Evolutionary conservation across 2,329 filamentous ascomycete genomes (phyloP), one percentile per base, ranked within the genome.

Genomic region (Byssoonygena ceratinophila): DNA sequence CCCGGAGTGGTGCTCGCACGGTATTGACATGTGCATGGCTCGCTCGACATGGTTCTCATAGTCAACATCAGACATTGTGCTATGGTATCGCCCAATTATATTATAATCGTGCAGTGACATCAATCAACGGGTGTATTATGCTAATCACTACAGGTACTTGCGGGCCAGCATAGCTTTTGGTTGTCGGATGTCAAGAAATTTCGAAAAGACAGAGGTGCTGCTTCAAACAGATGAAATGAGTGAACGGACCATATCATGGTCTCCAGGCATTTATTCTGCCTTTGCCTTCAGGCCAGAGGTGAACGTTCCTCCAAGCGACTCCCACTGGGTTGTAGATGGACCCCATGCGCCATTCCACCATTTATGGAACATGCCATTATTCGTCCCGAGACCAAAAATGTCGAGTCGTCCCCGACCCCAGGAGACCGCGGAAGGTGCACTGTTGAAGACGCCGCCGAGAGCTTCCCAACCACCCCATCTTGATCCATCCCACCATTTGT

Each of bases 401-500:
- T 61, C 58, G n/a, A 59, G 53, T n/a, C 59, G 52, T 29, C 53
- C 53, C 1, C 37, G 36, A 3, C 46, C 55, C 58, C 59, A 61
- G 2, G 55, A 57, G 7, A 61, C 55, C 14, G 58, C 54, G 1
- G 49, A 45, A 12, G 59, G 59, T 4, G 53, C 54, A 12, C 53
- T 58, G 27, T 50, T 58, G 32, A 60, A 59, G 16, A 56, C 47
- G 2, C 59, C 58, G 9, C 59, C 58, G 8, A 60, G 54, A 20
- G 20, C 40, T 47, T 57, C 55, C 55, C 55, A 57, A 14, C 46
- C 55, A 9, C 25, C 22, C 52, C 55, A 54, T 20, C 49, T 14
- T 37, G 37, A 43, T 18, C 55, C 55, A 29, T 57, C 52, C 52
- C 52, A 57, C 48, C 49, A 57, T 40, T 51, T 57, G 44, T 58